Base-by-base conservation (phyloP, 2,329 filamentous ascomycete species). In the Alternaria arbusti region DNA sequence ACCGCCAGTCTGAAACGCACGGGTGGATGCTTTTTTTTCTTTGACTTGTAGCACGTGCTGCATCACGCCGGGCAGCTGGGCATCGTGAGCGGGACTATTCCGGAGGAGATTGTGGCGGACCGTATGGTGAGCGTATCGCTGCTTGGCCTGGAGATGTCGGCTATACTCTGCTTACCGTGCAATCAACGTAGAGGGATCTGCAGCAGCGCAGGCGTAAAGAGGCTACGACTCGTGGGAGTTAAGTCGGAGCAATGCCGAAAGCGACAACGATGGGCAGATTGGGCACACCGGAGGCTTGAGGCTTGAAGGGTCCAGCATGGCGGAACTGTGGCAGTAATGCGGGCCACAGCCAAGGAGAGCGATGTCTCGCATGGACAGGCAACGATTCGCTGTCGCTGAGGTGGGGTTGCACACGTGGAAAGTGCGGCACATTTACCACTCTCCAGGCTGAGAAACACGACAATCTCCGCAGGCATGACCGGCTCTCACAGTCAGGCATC, bases 321-420 rank as follows among this genome's bases (percentile, higher is more conserved):
- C 64, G 71, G 67, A 65, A 69, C 63, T 68, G 36, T 40, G 66
- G 60, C 64, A 64, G 63, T 62, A 62, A 63, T 63, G 61, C 60
- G 63, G 60, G 65, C 52, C 52, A 63, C 61, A 67, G 67, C 66
- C 72, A 75, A 75, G 72, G 61, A 61, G 66, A 58, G 64, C 45
- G 51, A 76, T 78, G 75, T 78, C 76, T 75, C 71, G 74, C 73
- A 76, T 74, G 69, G 61, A 65, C 69, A 52, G 50, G 65, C 66
- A 70, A 72, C 70, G 64, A 65, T 65, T 66, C 69, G 63, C 60
- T 60, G 50, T 43, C 61, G 15, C 66, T 62, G 68, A 49, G 56
- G 67, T 67, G 71, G 74, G 67, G 66, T 69, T 63, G 61, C 59
- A 74, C 71, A 71, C 69, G 70, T 72, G 67, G 70, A 70, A 69